Evolutionary conservation across 208 protist species (phyloP).

Genomic region (Leishmania lainsoni): DNA sequence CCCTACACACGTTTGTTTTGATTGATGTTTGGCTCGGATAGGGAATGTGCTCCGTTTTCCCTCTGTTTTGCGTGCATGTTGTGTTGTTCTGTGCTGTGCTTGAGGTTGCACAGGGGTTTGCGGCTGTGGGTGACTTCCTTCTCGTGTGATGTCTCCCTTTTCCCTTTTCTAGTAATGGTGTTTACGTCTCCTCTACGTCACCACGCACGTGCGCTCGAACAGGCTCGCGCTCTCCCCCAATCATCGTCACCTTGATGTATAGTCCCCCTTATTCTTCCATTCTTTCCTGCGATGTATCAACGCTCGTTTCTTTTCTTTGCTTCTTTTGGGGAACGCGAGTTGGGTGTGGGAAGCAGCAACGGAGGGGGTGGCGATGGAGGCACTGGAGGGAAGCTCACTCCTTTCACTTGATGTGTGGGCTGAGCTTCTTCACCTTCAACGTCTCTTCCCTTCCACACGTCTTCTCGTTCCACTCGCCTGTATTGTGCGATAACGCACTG

Average conservation of each 20-base stretch:
- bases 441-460: background rate
- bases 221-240: background rate
- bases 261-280: background rate
- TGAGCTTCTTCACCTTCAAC: background rate
- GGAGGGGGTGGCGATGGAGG: background rate
- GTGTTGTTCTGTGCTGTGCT: background rate
- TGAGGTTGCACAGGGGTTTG: background rate
- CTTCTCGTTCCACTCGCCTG: background rate
- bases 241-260: constrained; percentile 3
- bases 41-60: background rate
- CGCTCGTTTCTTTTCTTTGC: background rate
- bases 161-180: background rate
- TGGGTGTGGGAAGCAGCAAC: background rate
- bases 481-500: background rate
- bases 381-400: background rate
- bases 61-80: background rate
- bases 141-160: background rate
- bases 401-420: background rate
- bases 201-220: background rate
- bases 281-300: background rate
- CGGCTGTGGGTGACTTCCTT: background rate
- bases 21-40: background rate
- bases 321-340: background rate
- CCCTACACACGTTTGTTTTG: background rate
- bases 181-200: background rate